These are phyloP conservation scores for Vitis hybrid DNA, from an alignment of 177 flowering plant genomes.

Conservation along the genomic window DNA sequence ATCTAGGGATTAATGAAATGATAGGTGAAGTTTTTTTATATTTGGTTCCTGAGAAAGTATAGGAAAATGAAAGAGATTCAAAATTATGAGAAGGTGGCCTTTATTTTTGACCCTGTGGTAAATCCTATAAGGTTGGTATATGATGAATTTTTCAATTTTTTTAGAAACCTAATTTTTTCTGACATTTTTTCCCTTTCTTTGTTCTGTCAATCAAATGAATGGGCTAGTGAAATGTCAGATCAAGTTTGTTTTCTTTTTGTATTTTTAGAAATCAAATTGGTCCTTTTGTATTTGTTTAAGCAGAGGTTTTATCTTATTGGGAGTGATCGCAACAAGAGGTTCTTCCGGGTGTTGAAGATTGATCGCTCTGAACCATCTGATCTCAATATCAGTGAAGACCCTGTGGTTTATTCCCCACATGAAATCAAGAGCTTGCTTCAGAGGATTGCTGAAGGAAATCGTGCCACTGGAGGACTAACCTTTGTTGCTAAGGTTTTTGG, in stretches of 20 bases:
- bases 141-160: no score
- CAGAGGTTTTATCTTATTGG: conserved; percentile 93
- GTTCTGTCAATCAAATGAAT: no score
- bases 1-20: no score
- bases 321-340: conserved; percentile 77
- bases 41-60: no score
- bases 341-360: conserved; percentile 84
- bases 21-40: no score
- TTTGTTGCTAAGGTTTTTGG: conserved; percentile 80
- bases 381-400: conserved; percentile 91
- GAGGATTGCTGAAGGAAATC: conserved; percentile 91
- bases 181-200: no score
- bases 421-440: conserved; percentile 88
- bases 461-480: conserved; percentile 83
- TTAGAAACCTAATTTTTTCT: no score
- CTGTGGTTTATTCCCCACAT: conserved; percentile 82
- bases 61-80: no score
- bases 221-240: no score
- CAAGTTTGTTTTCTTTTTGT: background rate
- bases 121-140: no score
- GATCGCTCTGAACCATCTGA: conserved; percentile 94
- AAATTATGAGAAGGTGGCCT: no score
- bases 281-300: background rate
- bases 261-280: background rate
- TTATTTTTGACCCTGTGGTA: no score